A percentile compares a stretch with the other conserved stretches of the same genome.
Evolutionary conservation across 164 flowering plant genomes (phyloP).

Genomic region (Dillenia turbinata): DNA sequence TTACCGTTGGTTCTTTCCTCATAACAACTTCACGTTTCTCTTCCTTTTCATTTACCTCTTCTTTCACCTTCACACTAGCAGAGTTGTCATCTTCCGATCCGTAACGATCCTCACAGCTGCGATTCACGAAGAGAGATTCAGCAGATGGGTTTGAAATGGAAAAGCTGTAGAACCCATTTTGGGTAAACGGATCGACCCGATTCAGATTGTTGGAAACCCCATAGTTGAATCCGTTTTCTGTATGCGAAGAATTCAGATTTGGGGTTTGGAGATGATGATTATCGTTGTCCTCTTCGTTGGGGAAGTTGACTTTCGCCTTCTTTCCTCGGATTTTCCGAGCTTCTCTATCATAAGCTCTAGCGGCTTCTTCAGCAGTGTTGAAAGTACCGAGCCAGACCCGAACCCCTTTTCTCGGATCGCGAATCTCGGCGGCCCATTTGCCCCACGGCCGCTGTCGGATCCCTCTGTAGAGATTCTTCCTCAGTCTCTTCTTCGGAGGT

Average conservation of each 20-base stretch:
- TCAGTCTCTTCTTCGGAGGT: constrained; percentile 40
- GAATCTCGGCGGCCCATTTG: constrained; percentile 96
- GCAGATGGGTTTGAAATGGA: constrained; percentile 2
- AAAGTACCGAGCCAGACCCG: constrained; percentile 95
- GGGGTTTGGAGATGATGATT: constrained; percentile 1
- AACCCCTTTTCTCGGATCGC: constrained; percentile 92
- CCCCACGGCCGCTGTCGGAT: constrained; percentile 95
- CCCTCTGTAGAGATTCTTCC: constrained; percentile 89
- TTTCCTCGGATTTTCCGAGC: constrained; percentile 85
- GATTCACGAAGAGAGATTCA: not conserved
- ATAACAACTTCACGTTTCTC: not conserved
- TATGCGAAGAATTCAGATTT: not conserved
- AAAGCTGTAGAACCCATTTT: constrained; percentile 1
- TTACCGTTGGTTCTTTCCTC: not conserved
- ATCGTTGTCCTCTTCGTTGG: constrained; percentile 46
- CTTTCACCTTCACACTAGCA: constrained; percentile 12
- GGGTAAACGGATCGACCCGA: constrained; percentile 6
- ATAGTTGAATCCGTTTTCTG: constrained; percentile 4
- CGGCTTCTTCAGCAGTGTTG: constrained; percentile 93
- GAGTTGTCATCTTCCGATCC: constrained; percentile 9
- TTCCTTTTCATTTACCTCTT: constrained; percentile 2
- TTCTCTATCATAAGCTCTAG: constrained; percentile 83
- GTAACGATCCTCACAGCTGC: not conserved
- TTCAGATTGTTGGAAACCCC: constrained; percentile 18
- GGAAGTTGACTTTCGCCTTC: constrained; percentile 93